Conservation (phyloP, 2,329 filamentous ascomycete genomes). For the Paraphoma chrysanthemicola region DNA sequence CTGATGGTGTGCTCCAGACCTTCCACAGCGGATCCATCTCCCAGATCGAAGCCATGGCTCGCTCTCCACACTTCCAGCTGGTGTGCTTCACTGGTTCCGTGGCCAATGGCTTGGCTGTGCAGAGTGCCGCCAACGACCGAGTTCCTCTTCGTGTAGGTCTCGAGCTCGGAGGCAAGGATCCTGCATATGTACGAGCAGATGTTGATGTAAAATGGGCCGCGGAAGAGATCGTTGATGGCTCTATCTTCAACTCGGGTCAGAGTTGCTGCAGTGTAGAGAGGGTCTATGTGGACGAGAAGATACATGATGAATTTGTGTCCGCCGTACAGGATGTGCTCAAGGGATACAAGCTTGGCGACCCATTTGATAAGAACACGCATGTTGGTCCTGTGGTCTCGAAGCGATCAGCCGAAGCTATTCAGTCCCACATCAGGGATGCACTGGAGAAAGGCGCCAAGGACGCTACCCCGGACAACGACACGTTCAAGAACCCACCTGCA, state of each 20-base stretch:
- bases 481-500: conserved; percentile 74
- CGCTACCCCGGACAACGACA: conserved; percentile 80
- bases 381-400: conserved; percentile 89
- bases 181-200: conserved; percentile 85
- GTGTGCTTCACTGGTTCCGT: conserved; percentile 96
- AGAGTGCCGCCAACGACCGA: conserved; percentile 82
- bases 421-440: conserved; percentile 82
- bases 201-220: conserved; percentile 91
- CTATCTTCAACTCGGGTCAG: conserved; percentile 98
- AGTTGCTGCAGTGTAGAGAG: conserved; percentile 94
- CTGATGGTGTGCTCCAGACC: conserved; percentile 84
- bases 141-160: conserved; percentile 81
- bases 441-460: conserved; percentile 83
- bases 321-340: conserved; percentile 79
- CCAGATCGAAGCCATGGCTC: conserved; percentile 79
- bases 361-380: conserved; percentile 77
- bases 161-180: conserved; percentile 94
- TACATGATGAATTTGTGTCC: conserved; percentile 83
- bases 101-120: conserved; percentile 83
- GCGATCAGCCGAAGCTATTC: conserved; percentile 76
- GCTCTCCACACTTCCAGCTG: conserved; percentile 76
- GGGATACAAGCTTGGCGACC: conserved; percentile 86
- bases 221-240: conserved; percentile 91
- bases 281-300: conserved; percentile 84
- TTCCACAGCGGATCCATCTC: conserved; percentile 85